Evolutionary conservation across 768 basidiomycete genomes (phyloP), one percentile per base, ranked within the genome.

Genomic region (Lactifluus piperatus): DNA sequence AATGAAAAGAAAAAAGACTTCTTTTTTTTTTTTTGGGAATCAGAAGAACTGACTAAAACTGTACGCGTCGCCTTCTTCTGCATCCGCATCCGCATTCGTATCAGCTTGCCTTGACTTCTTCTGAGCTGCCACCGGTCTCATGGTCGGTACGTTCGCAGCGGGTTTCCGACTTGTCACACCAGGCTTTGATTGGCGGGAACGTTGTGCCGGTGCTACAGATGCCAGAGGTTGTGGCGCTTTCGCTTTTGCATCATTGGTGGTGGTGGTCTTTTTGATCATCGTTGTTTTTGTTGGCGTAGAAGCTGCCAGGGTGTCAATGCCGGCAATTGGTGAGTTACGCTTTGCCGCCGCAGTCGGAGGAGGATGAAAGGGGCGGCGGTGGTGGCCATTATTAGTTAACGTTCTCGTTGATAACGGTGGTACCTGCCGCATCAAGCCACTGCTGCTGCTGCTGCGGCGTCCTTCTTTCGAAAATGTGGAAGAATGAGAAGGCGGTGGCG

Each of bases 1-100:
- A n/a, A n/a, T n/a, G n/a, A n/a, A n/a, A n/a, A n/a, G n/a, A n/a
- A n/a, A n/a, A n/a, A n/a, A n/a, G n/a, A n/a, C n/a, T n/a, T n/a
- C n/a, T n/a, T n/a, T n/a, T n/a, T n/a, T n/a, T n/a, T n/a, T n/a
- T n/a, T n/a, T n/a, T n/a, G n/a, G n/a, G n/a, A n/a, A 9, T 47
- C 26, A 70, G 69, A 84, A 84, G 73, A 81, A 84, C 67, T 77
- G 76, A 37, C 74, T 73, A 67, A 86, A 86, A 68, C 82, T 79
- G 67, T 85, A 85, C 29, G 75, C 77, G 66, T 77, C 73, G 45
- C n/a, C n/a, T n/a, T n/a, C n/a, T n/a, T n/a, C n/a, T n/a, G n/a
- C n/a, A n/a, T n/a, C n/a, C n/a, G n/a, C n/a, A n/a, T 69, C 73
- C 56, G 46, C 57, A 6, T 50, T 64, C 2, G 59, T 26, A 44